Conservation (phyloP, 2,329 filamentous ascomycete species). For the Fusarium marasasianum region DNA sequence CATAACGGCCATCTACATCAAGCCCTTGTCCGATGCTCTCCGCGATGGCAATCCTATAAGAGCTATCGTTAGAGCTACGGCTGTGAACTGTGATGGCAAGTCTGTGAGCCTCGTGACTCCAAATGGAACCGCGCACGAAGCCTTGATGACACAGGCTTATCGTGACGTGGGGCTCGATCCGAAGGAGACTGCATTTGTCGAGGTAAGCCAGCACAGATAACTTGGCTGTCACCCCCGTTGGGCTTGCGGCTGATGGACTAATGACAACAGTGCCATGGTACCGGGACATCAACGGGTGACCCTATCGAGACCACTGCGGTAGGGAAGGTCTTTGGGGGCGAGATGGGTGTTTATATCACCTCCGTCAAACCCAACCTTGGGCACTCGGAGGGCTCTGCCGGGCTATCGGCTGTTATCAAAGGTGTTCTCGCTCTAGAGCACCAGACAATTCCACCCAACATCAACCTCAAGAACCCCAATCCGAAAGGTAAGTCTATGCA, state of each 20-base stretch:
- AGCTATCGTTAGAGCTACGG: neutral
- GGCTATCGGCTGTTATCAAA: conserved; percentile 42
- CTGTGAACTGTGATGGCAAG: neutral
- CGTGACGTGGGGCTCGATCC: conserved; percentile 23
- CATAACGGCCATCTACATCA: conserved; percentile 2
- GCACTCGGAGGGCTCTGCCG: conserved; percentile 39
- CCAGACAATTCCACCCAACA: conserved; percentile 37
- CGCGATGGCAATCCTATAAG: conserved; percentile 2
- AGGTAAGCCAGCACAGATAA: neutral
- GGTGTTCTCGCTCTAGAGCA: conserved; percentile 36
- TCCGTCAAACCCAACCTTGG: conserved; percentile 55
- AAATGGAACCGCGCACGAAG: conserved; percentile 41
- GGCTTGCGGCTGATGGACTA: too few relatives aligned
- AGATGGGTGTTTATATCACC: neutral
- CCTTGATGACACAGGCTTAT: conserved; percentile 47
- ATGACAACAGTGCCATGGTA: conserved; percentile 29
- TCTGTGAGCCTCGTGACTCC: neutral
- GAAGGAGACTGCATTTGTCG: conserved; percentile 17
- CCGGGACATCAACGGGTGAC: conserved; percentile 35
- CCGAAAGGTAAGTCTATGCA: conserved; percentile 29
- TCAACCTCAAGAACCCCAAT: conserved; percentile 33
- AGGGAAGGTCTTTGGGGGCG: neutral
- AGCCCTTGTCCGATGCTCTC: neutral
- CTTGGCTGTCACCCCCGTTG: too few relatives aligned
- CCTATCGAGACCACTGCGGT: conserved; percentile 21